Conservation (phyloP, 345 rosid genomes). For the Salix brachista region DNA sequence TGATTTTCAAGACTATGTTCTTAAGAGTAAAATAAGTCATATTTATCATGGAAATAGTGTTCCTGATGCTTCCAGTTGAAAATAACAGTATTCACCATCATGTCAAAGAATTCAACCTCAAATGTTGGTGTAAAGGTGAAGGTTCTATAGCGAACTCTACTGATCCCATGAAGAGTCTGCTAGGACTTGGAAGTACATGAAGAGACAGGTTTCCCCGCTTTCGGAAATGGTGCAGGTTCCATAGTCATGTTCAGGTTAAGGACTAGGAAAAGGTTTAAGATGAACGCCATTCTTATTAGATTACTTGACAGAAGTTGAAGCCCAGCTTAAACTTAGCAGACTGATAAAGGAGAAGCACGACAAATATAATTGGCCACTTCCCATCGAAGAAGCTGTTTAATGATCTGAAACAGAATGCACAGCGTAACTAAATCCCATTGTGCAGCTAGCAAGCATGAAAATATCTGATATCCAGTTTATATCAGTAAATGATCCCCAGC, state of each 20-base stretch:
- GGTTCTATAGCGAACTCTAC: not conserved
- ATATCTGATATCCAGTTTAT: not conserved
- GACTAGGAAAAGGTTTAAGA: not conserved
- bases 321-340: not conserved
- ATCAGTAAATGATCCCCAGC: not conserved
- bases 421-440: not conserved
- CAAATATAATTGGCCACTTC: not conserved
- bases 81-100: not conserved
- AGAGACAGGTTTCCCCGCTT: not conserved
- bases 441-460: not conserved
- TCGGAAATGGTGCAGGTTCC: not conserved
- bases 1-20: not conserved
- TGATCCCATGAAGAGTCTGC: not conserved
- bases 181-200: no score
- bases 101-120: not conserved
- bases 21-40: not conserved
- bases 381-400: not conserved
- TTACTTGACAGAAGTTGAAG: not conserved
- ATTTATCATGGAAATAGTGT: not conserved
- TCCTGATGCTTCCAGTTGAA: not conserved
- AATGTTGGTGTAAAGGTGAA: not conserved
- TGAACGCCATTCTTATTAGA: not conserved
- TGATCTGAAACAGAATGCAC: not conserved
- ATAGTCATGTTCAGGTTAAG: not conserved
- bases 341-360: no score